A percentile compares a stretch with the other conserved stretches of the same genome.
Evolutionary conservation across 148 eudicot genomes (phyloP).

Genomic region (Fagopyrum tataricum): DNA sequence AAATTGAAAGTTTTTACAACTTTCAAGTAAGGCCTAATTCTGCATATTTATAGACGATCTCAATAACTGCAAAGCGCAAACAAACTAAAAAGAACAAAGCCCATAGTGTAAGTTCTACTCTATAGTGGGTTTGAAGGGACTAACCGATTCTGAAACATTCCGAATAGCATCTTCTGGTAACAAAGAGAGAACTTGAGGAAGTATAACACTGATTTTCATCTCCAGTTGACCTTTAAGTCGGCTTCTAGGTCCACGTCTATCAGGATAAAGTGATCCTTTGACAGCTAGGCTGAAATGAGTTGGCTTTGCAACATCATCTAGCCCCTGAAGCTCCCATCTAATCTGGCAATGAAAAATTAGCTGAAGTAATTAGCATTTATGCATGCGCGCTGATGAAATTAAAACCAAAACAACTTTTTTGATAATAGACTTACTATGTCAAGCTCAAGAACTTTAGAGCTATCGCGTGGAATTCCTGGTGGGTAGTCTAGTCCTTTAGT

Average conservation of each 20-base stretch:
- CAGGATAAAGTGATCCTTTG: slow-evolving; percentile 64
- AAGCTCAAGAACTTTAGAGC: slow-evolving; percentile 72
- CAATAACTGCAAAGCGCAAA: not conserved
- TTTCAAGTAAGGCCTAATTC: not conserved
- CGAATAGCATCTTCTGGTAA: slow-evolving; percentile 59
- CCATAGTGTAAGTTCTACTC: not conserved
- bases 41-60: not conserved
- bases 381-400: not conserved
- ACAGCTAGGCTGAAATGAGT: slow-evolving; percentile 62
- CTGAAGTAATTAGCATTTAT: not conserved
- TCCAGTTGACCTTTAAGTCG: slow-evolving; percentile 66
- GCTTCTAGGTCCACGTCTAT: slow-evolving; percentile 44
- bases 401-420: not conserved
- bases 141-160: slow-evolving; percentile 62
- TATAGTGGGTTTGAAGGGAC: slow-evolving; percentile 11
- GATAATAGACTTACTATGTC: slow-evolving; percentile 53
- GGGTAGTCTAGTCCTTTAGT: slow-evolving; percentile 66
- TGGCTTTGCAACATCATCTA: slow-evolving; percentile 60
- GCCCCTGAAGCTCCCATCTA: slow-evolving; percentile 84
- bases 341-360: slow-evolving; percentile 30
- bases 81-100: not conserved
- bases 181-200: slow-evolving; percentile 53
- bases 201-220: slow-evolving; percentile 64
- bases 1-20: not conserved
- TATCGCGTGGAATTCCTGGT: slow-evolving; percentile 47